Percentiles rank a stretch among this genome's conserved stretches.
These are phyloP conservation scores for Oryza officinalis DNA, from an alignment of 176 grass and related monocot species.

Conservation along the genomic window DNA sequence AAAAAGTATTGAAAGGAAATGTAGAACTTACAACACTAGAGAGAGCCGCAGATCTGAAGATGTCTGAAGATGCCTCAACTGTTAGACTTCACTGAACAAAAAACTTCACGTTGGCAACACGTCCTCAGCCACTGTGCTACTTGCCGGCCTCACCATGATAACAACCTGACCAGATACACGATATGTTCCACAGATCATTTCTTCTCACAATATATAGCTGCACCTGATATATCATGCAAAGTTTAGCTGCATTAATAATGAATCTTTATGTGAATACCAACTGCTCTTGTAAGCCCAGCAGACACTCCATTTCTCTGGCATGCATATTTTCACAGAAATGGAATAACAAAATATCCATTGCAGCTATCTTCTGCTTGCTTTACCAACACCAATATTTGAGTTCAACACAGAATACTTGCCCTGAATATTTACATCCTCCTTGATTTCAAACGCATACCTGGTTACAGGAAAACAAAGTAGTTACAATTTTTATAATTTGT, in stretches of 20 bases:
- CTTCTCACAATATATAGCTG: not conserved
- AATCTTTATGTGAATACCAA: not conserved
- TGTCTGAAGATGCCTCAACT: not conserved
- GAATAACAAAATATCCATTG: not conserved
- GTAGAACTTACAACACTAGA: not conserved
- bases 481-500: not conserved
- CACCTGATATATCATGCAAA: constrained; percentile 6
- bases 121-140: not conserved
- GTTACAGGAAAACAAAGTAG: constrained; percentile 22
- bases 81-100: not conserved
- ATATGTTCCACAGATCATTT: not conserved
- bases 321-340: not conserved
- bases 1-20: not conserved
- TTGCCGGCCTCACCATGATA: not conserved
- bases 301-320: not conserved
- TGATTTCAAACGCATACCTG: not conserved
- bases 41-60: not conserved
- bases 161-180: not conserved
- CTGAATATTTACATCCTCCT: not conserved
- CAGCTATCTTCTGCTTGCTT: no score
- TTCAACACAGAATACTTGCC: not conserved
- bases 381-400: not conserved
- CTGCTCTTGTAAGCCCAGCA: not conserved
- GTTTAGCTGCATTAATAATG: not conserved
- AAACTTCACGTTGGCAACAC: not conserved